Evolutionary conservation across 2,329 filamentous ascomycete genomes (phyloP).

Genomic region (Coniochaeta hoffmannii): DNA sequence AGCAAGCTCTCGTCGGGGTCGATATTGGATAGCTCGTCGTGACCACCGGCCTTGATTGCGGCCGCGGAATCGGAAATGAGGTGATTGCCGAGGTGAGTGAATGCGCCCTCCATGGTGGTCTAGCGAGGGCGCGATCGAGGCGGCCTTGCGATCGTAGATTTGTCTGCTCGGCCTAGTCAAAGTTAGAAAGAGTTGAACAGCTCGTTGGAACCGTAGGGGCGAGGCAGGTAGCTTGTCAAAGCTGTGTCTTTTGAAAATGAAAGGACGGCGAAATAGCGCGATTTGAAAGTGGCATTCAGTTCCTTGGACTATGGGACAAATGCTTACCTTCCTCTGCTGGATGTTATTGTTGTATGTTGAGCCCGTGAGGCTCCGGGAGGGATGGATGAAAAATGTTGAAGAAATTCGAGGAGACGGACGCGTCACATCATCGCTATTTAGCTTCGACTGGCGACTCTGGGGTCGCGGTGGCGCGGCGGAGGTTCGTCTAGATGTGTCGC

Average conservation of each 20-base stretch:
- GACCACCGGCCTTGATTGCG: conserved; percentile 78
- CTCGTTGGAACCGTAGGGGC: no score
- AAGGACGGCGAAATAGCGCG: no score
- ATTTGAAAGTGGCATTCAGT: no score
- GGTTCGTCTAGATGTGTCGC: not conserved
- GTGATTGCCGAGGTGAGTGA: conserved; percentile 82
- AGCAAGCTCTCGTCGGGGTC: conserved; percentile 77
- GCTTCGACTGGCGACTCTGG: not conserved
- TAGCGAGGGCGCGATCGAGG: not conserved
- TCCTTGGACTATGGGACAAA: not conserved
- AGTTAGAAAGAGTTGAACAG: not conserved
- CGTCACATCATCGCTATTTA: conserved; percentile 2
- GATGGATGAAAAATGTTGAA: not conserved
- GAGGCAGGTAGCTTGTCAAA: no score
- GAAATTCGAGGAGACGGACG: not conserved
- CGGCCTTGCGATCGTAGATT: not conserved
- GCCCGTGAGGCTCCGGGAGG: not conserved
- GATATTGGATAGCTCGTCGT: conserved; percentile 64
- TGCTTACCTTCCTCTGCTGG: not conserved
- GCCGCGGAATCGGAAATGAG: conserved; percentile 76
- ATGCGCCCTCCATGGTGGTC: conserved; percentile 71
- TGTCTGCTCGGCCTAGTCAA: not conserved
- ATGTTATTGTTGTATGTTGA: not conserved
- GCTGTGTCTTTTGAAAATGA: no score
- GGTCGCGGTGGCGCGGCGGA: not conserved